Evolutionary conservation across 441 rosid species (phyloP).

Genomic region (Raphanus hybrid): DNA sequence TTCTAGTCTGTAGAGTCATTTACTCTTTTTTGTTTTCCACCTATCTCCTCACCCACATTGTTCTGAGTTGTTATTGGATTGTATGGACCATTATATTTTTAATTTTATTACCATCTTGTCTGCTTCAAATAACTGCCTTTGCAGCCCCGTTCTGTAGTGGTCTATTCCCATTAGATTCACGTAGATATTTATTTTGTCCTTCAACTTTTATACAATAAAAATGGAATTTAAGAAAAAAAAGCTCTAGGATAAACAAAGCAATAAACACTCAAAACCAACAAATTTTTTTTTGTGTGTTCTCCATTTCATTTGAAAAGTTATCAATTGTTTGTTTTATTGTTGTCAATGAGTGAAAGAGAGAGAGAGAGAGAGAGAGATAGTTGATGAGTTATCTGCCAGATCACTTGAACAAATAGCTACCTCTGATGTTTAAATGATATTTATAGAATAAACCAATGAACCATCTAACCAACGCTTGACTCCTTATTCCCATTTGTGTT

Average conservation of each 20-base stretch:
- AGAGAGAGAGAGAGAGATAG: background rate
- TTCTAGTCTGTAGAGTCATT: slow-evolving; percentile 18
- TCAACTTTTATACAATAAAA: background rate
- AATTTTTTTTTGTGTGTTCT: background rate
- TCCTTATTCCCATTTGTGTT: background rate
- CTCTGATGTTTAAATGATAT: background rate
- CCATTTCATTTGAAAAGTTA: background rate
- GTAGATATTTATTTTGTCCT: background rate
- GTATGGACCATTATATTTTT: slow-evolving; percentile 21
- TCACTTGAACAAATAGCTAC: background rate
- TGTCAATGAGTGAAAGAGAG: background rate
- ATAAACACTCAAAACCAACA: background rate
- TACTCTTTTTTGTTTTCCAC: slow-evolving; percentile 5
- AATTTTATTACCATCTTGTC: slow-evolving; percentile 1
- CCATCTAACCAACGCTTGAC: too few relatives aligned
- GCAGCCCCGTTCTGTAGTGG: background rate
- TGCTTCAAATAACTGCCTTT: background rate
- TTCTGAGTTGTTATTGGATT: slow-evolving; percentile 15
- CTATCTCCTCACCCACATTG: background rate
- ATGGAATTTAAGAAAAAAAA: background rate
- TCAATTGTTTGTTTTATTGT: background rate
- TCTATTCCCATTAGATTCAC: background rate
- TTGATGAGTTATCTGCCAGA: background rate
- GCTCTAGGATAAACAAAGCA: background rate
- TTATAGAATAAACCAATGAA: background rate